Base-by-base conservation (phyloP, 208 protist species). In the Trypanosoma boissoni region DNA sequence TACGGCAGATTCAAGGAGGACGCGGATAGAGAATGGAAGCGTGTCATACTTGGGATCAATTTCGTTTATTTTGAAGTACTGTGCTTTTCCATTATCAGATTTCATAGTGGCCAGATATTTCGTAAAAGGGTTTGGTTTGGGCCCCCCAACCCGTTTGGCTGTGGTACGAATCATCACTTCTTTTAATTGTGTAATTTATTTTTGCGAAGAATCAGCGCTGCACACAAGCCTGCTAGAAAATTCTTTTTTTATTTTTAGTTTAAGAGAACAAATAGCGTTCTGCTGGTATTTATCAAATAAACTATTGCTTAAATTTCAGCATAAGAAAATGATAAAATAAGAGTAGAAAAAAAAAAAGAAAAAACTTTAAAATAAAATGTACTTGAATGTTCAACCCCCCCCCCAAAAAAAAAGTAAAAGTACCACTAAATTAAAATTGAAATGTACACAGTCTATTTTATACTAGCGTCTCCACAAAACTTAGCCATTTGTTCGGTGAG, bases 1-100 rank as follows among this genome's bases (percentile, higher is more conserved):
- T 29, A 99, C 79, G 16, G 88, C 88, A 28, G 90, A 92, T 73
- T 99, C 97, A 29, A 99, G 83, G 36, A 99, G 76, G 24, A 99
- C 92, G 61, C 96, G 88, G 66, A 99, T 93, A 52, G 89, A 97
- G 75, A 94, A 98, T 31, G 97, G 97, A 10, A 99, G 76, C 52
- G 70, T 70, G 32, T 91, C 64, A 65, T 91, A 92, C 66, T 78
- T 83, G 34, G 71, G 24, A 56, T 91, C 80, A 45, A 94, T 89
- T 64, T 94, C 79, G 58, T 86, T 83, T 57, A 94, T 78, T 57
- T 90, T 85, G 70, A 86, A 94, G 77, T 89, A 94, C 56, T 77
- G 64, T 18, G 84, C 73, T 44, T 71, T 48, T 31, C 48, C 67
- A 46, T 76, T 76, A 43, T 88, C 84, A 29, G 68, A 76, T 21